phyloP scores from a whole-genome alignment of 306 rosid species.

The Phaseolus lunatus region DNA sequence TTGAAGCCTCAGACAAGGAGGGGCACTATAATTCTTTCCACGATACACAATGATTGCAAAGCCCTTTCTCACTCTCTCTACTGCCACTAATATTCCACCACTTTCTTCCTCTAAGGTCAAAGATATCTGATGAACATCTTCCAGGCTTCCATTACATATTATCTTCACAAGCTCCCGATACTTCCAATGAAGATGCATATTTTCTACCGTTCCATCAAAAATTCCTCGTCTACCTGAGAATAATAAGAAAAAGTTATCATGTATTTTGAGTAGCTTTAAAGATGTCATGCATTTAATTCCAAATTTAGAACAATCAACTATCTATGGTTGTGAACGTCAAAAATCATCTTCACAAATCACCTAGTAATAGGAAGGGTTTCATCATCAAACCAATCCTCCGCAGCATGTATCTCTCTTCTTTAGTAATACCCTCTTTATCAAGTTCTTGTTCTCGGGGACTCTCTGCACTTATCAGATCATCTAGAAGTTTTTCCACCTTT shows the following conservation, averaged over 20 bases:
- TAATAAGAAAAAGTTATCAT: conserved; percentile 33
- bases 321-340: conserved; percentile 26
- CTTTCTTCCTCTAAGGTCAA: conserved; percentile 88
- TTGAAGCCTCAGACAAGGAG: conserved; percentile 78
- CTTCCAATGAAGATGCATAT: conserved; percentile 99
- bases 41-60: conserved; percentile 86
- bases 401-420: conserved; percentile 91
- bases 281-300: conserved; percentile 24
- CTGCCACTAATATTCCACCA: conserved; percentile 91
- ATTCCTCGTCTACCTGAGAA: conserved; percentile 82
- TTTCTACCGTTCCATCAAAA: conserved; percentile 95
- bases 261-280: conserved; percentile 29
- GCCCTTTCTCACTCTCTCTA: conserved; percentile 82
- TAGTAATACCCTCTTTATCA: conserved; percentile 89
- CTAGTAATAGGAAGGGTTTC: conserved; percentile 89
- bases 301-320: conserved; percentile 33
- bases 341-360: conserved; percentile 57
- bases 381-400: conserved; percentile 87
- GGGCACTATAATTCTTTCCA: conserved; percentile 87
- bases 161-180: conserved; percentile 95
- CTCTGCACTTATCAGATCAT: conserved; percentile 62
- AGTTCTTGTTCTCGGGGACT: conserved; percentile 62
- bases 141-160: conserved; percentile 60
- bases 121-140: conserved; percentile 67
- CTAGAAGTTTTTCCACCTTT: conserved; percentile 76